Base-by-base conservation (phyloP, 257 asterid genomes). In the Scutellaria galericulata region DNA sequence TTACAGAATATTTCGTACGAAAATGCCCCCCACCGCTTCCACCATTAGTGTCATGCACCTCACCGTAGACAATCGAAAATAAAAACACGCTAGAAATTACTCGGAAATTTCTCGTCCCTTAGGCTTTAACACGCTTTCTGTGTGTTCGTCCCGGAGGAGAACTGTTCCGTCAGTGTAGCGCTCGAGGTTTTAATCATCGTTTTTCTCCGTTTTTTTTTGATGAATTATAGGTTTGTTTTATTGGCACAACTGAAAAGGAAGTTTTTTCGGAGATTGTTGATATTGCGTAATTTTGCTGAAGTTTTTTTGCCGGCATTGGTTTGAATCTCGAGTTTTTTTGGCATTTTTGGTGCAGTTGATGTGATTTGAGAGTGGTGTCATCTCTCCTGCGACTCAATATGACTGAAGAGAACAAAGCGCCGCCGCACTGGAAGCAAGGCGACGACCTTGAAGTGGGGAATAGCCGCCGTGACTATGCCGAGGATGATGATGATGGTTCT, bases 331-430 rank as follows among this genome's bases (percentile, higher is more conserved):
- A 47, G n/a, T 15, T 31, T 46, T 46, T 13, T 37, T 59, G 60
- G 71, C 56, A 55, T 53, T 37, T 46, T 11, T 1, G 8, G 11
- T 64, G 1, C 53, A 10, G 31, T 51, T 39, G 53, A 44, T 70
- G 48, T 52, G 76, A 39, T 62, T 69, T 11, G 68, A 15, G 11
- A 27, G 46, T 8, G 75, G 86, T 74, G 86, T 81, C 88, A 84
- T 86, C 86, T 86, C 86, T 87, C 90, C 90, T 87, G 94, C 92
- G 90, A 80, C 83, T 58, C 52, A 53, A 54, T 40, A 72, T 81
- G 86, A 77, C 74, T 42, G 79, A 66, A 12, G 82, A 71, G 14
- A 40, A 58, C 77, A 75, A 70, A 46, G 13, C 44, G 52, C 72
- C 87, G 80, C 89, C 89, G 57, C 80, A 78, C 61, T 57, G 83